A percentile compares a stretch with the other conserved stretches of the same genome.
Evolutionary conservation across 2,329 filamentous ascomycete species (phyloP).

Genomic region (Phyllosticta citrichinensis): DNA sequence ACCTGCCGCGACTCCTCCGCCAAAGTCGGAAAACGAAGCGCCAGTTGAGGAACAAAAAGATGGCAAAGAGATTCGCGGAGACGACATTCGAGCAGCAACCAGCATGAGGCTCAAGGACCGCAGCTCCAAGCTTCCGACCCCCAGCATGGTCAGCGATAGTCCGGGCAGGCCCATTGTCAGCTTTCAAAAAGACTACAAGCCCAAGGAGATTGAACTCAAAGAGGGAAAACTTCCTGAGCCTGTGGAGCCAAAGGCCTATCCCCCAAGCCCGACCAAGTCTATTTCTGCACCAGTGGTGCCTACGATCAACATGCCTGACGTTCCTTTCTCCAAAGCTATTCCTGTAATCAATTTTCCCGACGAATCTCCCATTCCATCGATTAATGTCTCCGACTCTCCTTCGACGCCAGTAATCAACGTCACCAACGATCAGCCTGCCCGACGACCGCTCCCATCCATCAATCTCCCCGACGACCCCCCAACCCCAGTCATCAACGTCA

Average conservation of each 20-base stretch:
- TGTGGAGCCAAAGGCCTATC: constrained; percentile 16
- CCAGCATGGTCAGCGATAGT: constrained; percentile 81
- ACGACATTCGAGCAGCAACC: constrained; percentile 84
- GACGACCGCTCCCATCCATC: constrained; percentile 29
- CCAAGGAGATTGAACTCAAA: constrained; percentile 63
- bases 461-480: constrained; percentile 36
- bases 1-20: constrained; percentile 4
- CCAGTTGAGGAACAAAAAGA: constrained; percentile 42
- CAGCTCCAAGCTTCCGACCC: constrained; percentile 77
- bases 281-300: constrained; percentile 37
- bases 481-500: constrained; percentile 15
- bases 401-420: not conserved
- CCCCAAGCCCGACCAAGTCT: constrained; percentile 21
- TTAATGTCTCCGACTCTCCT: not conserved
- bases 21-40: constrained; percentile 22
- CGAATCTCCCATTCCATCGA: not conserved
- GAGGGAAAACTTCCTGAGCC: constrained; percentile 22
- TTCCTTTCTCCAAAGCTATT: constrained; percentile 20
- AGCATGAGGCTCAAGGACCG: constrained; percentile 81
- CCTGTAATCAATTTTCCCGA: constrained; percentile 20
- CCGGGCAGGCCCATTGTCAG: constrained; percentile 93
- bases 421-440: not conserved
- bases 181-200: constrained; percentile 79
- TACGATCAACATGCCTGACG: constrained; percentile 40
- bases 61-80: constrained; percentile 70